Evolutionary conservation across 2,329 filamentous ascomycete species (phyloP).

Genomic region (Verticillium zaregamsianum): DNA sequence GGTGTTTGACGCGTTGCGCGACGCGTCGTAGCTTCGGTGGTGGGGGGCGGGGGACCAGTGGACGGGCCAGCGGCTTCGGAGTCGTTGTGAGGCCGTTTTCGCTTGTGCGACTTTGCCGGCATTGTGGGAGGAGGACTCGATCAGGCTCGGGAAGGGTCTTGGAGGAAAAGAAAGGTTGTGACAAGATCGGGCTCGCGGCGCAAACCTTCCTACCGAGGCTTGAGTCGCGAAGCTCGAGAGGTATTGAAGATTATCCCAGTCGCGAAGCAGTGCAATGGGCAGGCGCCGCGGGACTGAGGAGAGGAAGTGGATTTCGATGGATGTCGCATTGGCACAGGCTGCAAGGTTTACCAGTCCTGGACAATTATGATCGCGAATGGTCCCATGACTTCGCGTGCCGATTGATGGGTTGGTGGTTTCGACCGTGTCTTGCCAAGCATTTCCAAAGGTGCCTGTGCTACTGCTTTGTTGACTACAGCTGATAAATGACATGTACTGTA

Average conservation of each 20-base stretch:
- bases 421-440: not conserved
- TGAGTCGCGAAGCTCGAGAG: not conserved
- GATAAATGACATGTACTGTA: not conserved
- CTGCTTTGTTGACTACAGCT: not conserved
- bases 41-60: conserved; percentile 4
- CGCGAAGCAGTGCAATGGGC: not conserved
- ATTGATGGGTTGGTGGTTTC: not conserved
- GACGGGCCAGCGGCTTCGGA: conserved; percentile 10
- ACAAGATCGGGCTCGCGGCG: not conserved
- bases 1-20: conserved; percentile 36
- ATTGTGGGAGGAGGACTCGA: not conserved
- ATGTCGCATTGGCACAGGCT: not conserved
- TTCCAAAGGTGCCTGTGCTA: not conserved
- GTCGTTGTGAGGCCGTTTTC: conserved; percentile 27
- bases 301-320: not conserved
- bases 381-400: not conserved
- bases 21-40: conserved; percentile 22
- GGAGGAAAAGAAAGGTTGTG: not conserved
- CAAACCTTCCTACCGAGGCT: not conserved
- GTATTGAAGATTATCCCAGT: not conserved
- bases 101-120: conserved; percentile 30
- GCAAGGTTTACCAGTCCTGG: not conserved
- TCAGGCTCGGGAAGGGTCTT: not conserved
- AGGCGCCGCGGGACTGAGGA: not conserved
- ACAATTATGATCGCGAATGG: not conserved